These are phyloP conservation scores for Carex littledalei DNA, from an alignment of 176 grass and related monocot genomes.

Conservation along the genomic window DNA sequence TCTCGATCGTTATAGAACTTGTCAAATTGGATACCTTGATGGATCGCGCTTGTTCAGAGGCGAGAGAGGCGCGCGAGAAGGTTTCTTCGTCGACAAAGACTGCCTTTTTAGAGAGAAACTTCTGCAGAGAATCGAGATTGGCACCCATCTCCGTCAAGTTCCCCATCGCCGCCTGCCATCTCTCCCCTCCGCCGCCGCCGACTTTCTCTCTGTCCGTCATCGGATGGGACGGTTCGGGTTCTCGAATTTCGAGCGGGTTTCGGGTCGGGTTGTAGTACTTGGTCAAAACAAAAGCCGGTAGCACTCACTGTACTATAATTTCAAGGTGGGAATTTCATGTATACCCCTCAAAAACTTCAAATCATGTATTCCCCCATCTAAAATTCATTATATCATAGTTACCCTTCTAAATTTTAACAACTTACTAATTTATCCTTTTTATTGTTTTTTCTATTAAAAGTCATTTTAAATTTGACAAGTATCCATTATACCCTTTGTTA, in stretches of 20 bases:
- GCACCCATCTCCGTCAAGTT: slow-evolving; percentile 68
- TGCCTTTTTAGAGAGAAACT: slow-evolving; percentile 61
- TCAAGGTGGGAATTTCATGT: too few relatives aligned
- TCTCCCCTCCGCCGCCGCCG: slow-evolving; percentile 30
- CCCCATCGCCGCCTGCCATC: slow-evolving; percentile 63
- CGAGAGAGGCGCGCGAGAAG: slow-evolving; percentile 77
- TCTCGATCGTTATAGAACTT: not conserved
- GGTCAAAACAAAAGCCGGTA: not conserved
- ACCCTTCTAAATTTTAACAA: too few relatives aligned
- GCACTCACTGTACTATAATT: too few relatives aligned
- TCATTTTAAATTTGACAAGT: too few relatives aligned
- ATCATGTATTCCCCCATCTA: too few relatives aligned
- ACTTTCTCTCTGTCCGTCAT: slow-evolving; percentile 30
- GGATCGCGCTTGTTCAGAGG: slow-evolving; percentile 72
- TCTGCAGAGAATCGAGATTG: slow-evolving; percentile 76
- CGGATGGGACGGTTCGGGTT: not conserved
- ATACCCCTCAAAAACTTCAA: too few relatives aligned
- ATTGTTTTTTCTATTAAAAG: too few relatives aligned
- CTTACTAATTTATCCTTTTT: too few relatives aligned
- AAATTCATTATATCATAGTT: too few relatives aligned
- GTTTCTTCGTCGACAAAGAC: slow-evolving; percentile 87
- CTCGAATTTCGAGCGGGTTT: not conserved
- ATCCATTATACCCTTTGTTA: too few relatives aligned
- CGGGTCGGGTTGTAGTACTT: not conserved
- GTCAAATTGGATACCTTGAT: slow-evolving; percentile 52